Percentiles rank a stretch among this genome's conserved stretches.
Conservation (phyloP, 768 basidiomycete genomes). For the Cystobasidiopsis lactophilus region DNA sequence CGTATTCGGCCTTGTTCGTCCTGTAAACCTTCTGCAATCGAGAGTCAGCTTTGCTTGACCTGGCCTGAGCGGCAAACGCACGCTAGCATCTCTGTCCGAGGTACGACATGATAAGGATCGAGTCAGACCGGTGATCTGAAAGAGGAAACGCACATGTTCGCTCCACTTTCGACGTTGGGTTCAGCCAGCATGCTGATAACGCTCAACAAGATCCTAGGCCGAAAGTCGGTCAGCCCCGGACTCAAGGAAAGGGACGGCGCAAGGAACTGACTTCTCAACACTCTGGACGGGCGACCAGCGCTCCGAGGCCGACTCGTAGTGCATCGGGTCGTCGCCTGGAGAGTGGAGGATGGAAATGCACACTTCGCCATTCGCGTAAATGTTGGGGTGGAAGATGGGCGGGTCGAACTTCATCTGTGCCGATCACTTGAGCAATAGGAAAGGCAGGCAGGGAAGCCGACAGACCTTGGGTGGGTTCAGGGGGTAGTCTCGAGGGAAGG, state of each 20-base stretch:
- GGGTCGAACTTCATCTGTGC: slow-evolving; percentile 80
- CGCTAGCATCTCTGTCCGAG: slow-evolving; percentile 13
- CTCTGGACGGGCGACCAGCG: slow-evolving; percentile 98
- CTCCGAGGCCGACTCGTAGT: slow-evolving; percentile 87
- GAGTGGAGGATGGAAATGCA: slow-evolving; percentile 95
- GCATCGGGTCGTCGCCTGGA: slow-evolving; percentile 37
- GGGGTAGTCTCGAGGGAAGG: slow-evolving; percentile 68
- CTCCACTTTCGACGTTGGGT: slow-evolving; percentile 91
- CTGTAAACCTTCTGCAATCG: slow-evolving; percentile 51
- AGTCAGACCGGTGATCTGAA: not conserved
- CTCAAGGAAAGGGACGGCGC: not conserved
- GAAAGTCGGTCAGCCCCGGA: too few species aligned
- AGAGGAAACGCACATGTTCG: slow-evolving; percentile 39
- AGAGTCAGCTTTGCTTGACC: not conserved
- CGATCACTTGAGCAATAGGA: not conserved
- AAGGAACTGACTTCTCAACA: slow-evolving; percentile 68
- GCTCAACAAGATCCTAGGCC: slow-evolving; percentile 32
- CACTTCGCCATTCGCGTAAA: slow-evolving; percentile 54
- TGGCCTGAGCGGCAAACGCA: not conserved
- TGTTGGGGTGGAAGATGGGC: slow-evolving; percentile 89
- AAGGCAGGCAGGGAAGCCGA: not conserved
- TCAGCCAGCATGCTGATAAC: slow-evolving; percentile 98
- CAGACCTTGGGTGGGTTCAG: slow-evolving; percentile 70
- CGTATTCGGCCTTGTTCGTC: slow-evolving; percentile 71
- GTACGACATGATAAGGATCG: slow-evolving; percentile 12